These are phyloP conservation scores for Lanmaoa pseudosensibilis DNA, from an alignment of 768 basidiomycete genomes.

Conservation along the genomic window DNA sequence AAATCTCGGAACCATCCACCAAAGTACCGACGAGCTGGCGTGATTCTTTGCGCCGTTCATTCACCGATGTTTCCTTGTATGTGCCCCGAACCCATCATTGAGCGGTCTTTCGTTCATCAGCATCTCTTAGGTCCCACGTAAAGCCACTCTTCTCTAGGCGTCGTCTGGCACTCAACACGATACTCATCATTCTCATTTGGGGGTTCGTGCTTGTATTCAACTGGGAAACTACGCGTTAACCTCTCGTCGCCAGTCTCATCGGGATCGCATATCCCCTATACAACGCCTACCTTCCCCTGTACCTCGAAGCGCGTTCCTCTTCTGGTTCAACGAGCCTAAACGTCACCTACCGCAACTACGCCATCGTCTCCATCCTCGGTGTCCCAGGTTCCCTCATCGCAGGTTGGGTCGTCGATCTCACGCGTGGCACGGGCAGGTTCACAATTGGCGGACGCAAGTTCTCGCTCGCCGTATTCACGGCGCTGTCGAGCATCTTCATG, in stretches of 20 bases:
- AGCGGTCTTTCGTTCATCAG: background rate
- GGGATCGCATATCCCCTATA: conserved; percentile 57
- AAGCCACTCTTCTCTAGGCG: conserved; percentile 48
- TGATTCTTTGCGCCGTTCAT: conserved; percentile 32
- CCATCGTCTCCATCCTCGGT: conserved; percentile 47
- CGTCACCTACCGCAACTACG: conserved; percentile 48
- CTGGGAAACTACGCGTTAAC: background rate
- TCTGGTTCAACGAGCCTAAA: conserved; percentile 22
- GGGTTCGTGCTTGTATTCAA: conserved; percentile 33
- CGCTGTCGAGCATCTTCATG: conserved; percentile 47
- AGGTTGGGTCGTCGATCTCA: conserved; percentile 45
- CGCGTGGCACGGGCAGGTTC: conserved; percentile 34
- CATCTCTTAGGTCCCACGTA: conserved; percentile 43
- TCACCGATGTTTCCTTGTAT: conserved; percentile 43
- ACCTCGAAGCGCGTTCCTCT: conserved; percentile 38
- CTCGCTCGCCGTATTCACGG: conserved; percentile 46
- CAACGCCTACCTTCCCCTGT: conserved; percentile 51
- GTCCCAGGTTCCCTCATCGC: conserved; percentile 51
- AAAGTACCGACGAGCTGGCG: conserved; percentile 16
- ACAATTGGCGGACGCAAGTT: conserved; percentile 46
- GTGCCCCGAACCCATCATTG: conserved; percentile 8
- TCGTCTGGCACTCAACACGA: conserved; percentile 46
- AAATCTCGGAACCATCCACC: conserved; percentile 25
- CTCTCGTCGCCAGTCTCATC: conserved; percentile 35
- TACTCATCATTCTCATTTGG: conserved; percentile 52